These are phyloP conservation scores for Saturnispora hagleri DNA, from an alignment of 805 yeast species.

Conservation along the genomic window DNA sequence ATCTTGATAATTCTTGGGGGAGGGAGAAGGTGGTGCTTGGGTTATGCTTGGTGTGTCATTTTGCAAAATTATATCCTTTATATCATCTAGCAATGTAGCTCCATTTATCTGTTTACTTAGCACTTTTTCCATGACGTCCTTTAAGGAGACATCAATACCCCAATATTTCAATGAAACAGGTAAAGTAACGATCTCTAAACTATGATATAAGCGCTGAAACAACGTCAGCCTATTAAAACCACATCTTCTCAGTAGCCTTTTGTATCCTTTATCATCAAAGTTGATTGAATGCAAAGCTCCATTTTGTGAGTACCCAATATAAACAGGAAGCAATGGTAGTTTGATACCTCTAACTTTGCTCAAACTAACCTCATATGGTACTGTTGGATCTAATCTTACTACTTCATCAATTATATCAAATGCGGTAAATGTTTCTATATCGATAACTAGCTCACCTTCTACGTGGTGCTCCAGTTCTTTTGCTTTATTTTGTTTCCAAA, in stretches of 20 bases:
- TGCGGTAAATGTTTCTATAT: neutral
- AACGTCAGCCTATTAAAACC: neutral
- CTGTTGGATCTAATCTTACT: neutral
- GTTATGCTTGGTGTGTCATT: neutral
- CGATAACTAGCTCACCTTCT: neutral
- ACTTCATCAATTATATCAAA: slow-evolving; percentile 1
- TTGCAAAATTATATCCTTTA: neutral
- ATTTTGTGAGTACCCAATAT: slow-evolving; percentile 9
- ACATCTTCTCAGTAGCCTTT: neutral
- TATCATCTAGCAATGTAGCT: neutral
- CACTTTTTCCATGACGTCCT: neutral
- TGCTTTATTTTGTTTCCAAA: neutral
- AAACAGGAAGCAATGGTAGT: slow-evolving; percentile 15
- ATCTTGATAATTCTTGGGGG: neutral
- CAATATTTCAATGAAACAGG: neutral
- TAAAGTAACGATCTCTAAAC: neutral
- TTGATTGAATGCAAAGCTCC: neutral
- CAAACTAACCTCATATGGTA: slow-evolving; percentile 6
- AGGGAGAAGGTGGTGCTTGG: neutral
- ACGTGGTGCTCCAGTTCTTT: slow-evolving; percentile 6
- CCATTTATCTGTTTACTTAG: neutral
- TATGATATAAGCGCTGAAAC: slow-evolving; percentile 1
- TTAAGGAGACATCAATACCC: neutral
- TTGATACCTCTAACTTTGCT: neutral
- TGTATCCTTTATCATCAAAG: neutral